A percentile compares a stretch with the other conserved stretches of the same genome.
Evolutionary conservation across 1,139 yeast genomes (phyloP).

Genomic region (Protomyces gravidus): DNA sequence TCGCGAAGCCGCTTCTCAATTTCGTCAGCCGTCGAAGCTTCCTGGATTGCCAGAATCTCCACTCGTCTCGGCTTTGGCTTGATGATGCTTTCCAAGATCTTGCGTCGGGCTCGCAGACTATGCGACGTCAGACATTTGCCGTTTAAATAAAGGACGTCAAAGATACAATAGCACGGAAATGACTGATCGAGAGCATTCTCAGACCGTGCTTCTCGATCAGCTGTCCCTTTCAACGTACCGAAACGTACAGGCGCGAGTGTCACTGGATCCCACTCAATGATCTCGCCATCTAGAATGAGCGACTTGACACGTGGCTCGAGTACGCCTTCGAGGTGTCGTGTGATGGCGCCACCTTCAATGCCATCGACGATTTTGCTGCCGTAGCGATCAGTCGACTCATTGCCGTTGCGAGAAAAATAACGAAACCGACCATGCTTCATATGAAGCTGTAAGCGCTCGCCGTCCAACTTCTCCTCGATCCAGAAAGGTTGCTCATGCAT

Average conservation of each 20-base stretch:
- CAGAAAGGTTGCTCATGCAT: constrained; percentile 48
- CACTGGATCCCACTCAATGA: constrained; percentile 77
- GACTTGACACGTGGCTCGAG: constrained; percentile 47
- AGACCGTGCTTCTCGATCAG: constrained; percentile 44
- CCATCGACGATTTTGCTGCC: constrained; percentile 53
- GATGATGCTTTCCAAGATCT: constrained; percentile 49
- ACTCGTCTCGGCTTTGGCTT: constrained; percentile 52
- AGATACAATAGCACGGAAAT: constrained; percentile 58
- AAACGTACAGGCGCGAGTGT: constrained; percentile 64
- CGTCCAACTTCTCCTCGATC: constrained; percentile 90
- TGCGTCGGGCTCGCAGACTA: constrained; percentile 56
- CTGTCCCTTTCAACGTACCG: constrained; percentile 71
- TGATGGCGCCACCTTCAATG: constrained; percentile 52
- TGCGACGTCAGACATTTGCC: constrained; percentile 55
- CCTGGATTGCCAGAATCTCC: constrained; percentile 48
- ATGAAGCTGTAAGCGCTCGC: constrained; percentile 81
- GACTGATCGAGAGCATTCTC: constrained; percentile 10
- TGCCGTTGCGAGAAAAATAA: constrained; percentile 64
- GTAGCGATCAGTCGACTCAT: constrained; percentile 68
- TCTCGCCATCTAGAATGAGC: constrained; percentile 80
- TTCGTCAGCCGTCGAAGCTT: constrained; percentile 12
- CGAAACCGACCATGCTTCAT: constrained; percentile 48
- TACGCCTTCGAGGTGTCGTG: constrained; percentile 51
- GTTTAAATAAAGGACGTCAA: constrained; percentile 68
- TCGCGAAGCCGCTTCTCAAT: constrained; percentile 54